Evolutionary conservation across 805 yeast species (phyloP), one percentile per base, ranked within the genome.

Genomic region (Dipodascopsis tothii): DNA sequence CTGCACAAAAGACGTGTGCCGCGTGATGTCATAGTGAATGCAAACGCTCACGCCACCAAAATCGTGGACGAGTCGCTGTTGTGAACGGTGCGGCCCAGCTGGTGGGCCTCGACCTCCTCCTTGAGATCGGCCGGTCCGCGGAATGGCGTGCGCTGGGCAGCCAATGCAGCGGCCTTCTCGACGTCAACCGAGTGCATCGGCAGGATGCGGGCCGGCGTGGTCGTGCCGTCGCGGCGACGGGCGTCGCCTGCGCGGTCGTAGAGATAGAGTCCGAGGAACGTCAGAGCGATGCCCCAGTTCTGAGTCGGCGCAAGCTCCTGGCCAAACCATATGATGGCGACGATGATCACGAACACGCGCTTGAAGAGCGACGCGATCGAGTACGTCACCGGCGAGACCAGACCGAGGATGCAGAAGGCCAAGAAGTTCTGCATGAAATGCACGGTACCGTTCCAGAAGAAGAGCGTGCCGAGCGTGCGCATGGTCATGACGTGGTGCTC

Each of bases 311-410:
- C 51, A 17, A 69, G 67, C 21, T 45, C 52, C 54, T 70, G 72
- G 21, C 80, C 80, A 30, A 71, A 73, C 69, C 73, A 74, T 33
- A 81, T 46, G 67, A 88, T 83, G 55, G 95, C 84, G 1, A 81
- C 80, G 1, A 81, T 72, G 35, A 87, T 86, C 23, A 87, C 76
- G 1, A 84, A 82, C n/a, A 87, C 82, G 56, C 95, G 77, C 65
- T 87, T 87, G 76, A 87, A 74, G 75, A 87, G 74, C 35, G 84
- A 78, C 2, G 95, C 95, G 45, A 87, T 80, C 1, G 94, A 82
- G 63, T 85, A 87, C 2, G 92, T 77, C 9, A 87, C 79, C 0
- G 96, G 84, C 2, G 94, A 83, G 4, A 87, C 72, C 58, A 80
- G 74, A 18, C 94, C 92, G 36, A 87, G 65, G 25, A 87, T 68